Evolutionary conservation across 345 rosid species (phyloP).

Genomic region (Zanthoxylum bungeanum): DNA sequence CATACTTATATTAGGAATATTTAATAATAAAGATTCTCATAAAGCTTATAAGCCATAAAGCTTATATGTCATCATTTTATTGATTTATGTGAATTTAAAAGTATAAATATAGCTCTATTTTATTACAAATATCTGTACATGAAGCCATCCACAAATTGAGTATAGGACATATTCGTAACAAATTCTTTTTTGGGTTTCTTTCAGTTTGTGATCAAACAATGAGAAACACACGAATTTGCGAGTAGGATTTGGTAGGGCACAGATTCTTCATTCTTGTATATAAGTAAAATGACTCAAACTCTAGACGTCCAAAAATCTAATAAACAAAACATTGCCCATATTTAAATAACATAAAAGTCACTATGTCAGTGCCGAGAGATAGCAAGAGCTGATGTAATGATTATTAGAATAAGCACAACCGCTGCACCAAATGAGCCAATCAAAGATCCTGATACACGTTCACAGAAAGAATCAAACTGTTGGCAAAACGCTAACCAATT

Average conservation of each 20-base stretch:
- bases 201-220: background rate
- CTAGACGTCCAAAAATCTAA: too few species aligned
- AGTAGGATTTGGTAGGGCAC: background rate
- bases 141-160: too few species aligned
- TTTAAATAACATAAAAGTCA: background rate
- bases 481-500: slow-evolving; percentile 71
- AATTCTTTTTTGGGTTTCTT: background rate
- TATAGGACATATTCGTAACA: too few species aligned
- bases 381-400: slow-evolving; percentile 44
- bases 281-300: too few species aligned
- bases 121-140: too few species aligned
- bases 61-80: too few species aligned
- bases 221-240: background rate
- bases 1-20: too few species aligned
- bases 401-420: slow-evolving; percentile 35
- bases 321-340: background rate
- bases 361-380: slow-evolving; percentile 32
- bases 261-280: background rate
- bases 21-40: too few species aligned
- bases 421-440: slow-evolving; percentile 58
- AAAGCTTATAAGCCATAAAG: too few species aligned
- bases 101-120: too few species aligned
- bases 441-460: slow-evolving; percentile 55
- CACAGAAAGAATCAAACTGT: slow-evolving; percentile 52
- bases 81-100: too few species aligned